These are phyloP conservation scores for Euptelea pleiosperma DNA, from an alignment of 164 flowering plant genomes.

Conservation along the genomic window DNA sequence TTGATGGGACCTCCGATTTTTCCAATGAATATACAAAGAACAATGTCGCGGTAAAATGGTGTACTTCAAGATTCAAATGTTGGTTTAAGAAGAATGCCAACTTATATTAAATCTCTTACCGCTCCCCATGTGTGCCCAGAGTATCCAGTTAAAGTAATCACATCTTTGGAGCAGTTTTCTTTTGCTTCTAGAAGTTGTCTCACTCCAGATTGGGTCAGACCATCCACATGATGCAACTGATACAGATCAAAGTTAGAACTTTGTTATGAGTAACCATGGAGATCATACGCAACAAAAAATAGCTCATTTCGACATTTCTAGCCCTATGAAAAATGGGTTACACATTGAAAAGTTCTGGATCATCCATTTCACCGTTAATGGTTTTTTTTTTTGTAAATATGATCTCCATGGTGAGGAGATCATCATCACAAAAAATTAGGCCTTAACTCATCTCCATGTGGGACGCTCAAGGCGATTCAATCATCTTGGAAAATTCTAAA, in stretches of 20 bases:
- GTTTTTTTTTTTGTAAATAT: too few relatives aligned
- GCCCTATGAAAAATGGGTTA: too few relatives aligned
- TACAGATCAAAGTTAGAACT: slow-evolving; percentile 2
- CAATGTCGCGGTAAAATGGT: not conserved
- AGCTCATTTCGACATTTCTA: too few relatives aligned
- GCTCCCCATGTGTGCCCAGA: slow-evolving; percentile 68
- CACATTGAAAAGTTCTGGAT: too few relatives aligned
- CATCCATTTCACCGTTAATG: too few relatives aligned
- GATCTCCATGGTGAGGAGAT: too few relatives aligned
- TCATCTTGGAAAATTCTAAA: too few relatives aligned
- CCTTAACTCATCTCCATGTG: too few relatives aligned
- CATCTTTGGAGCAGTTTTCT: slow-evolving; percentile 31
- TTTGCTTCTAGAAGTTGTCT: slow-evolving; percentile 48
- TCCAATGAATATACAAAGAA: not conserved
- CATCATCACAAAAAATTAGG: too few relatives aligned
- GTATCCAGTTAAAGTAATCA: slow-evolving; percentile 48
- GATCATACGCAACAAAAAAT: too few relatives aligned
- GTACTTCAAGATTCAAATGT: not conserved
- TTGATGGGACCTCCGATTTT: not conserved
- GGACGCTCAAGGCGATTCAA: too few relatives aligned
- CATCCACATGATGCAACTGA: slow-evolving; percentile 92
- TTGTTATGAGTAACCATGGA: not conserved
- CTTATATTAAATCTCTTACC: slow-evolving; percentile 38
- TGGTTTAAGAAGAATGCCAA: not conserved
- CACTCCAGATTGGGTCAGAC: slow-evolving; percentile 56